These are phyloP conservation scores for Phytophthora idaei DNA, from an alignment of 352 stramenopile species.

Conservation along the genomic window DNA sequence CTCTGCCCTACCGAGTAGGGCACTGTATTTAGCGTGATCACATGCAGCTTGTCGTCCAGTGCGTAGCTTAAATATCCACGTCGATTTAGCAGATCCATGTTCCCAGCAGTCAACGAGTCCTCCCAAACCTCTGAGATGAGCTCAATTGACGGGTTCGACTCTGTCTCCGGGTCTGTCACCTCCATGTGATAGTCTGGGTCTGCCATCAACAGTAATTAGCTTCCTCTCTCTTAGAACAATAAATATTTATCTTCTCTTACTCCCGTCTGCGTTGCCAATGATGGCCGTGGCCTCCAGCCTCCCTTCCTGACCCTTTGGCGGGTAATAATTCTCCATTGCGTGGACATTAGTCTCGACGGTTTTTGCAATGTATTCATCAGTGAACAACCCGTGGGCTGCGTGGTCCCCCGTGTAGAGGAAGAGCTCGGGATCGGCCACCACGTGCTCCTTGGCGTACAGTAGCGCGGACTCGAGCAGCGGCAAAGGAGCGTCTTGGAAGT, in stretches of 20 bases:
- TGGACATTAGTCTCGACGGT: constrained; percentile 72
- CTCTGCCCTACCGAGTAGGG: constrained; percentile 71
- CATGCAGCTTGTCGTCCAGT: constrained; percentile 62
- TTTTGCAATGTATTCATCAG: constrained; percentile 63
- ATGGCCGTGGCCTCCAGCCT: constrained; percentile 72
- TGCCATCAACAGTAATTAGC: constrained; percentile 31
- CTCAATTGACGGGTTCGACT: constrained; percentile 67
- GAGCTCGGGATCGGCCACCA: constrained; percentile 63
- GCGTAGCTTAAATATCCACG: constrained; percentile 72
- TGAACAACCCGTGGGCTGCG: constrained; percentile 65
- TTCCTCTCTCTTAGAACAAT: constrained; percentile 2
- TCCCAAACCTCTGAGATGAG: constrained; percentile 68
- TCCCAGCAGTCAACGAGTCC: constrained; percentile 54
- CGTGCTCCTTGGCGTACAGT: constrained; percentile 57
- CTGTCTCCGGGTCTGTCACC: constrained; percentile 60
- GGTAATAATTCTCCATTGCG: constrained; percentile 74
- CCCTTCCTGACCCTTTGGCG: constrained; percentile 26
- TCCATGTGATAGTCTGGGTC: constrained; percentile 88
- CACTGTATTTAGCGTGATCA: constrained; percentile 88
- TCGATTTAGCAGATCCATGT: constrained; percentile 69
- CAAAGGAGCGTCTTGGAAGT: constrained; percentile 61
- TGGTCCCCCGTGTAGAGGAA: constrained; percentile 87
- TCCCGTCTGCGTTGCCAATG: constrained; percentile 79
- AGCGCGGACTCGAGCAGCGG: constrained; percentile 74
- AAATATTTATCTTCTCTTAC: constrained; percentile 34